phyloP scores from a whole-genome alignment of 805 yeast species.

The Sugiyamaella marilandica region DNA sequence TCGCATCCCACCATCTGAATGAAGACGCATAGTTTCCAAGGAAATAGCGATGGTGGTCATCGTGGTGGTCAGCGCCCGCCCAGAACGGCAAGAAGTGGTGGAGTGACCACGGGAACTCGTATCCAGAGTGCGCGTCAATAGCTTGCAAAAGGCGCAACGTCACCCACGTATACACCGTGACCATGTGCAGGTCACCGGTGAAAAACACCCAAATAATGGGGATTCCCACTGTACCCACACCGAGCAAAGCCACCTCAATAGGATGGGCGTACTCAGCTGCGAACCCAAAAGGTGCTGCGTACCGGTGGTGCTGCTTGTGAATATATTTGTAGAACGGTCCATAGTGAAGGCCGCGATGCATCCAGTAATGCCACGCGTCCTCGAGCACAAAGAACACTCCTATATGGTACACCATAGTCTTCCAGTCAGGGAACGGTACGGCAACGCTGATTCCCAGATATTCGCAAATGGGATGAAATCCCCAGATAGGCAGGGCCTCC shows the following conservation, averaged over 20 bases:
- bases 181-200: slow-evolving; percentile 73
- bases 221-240: slow-evolving; percentile 94
- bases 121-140: slow-evolving; percentile 95
- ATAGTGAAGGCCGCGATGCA: slow-evolving; percentile 80
- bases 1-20: slow-evolving; percentile 94
- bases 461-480: slow-evolving; percentile 89
- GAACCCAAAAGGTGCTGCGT: slow-evolving; percentile 96
- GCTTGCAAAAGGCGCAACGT: slow-evolving; percentile 89
- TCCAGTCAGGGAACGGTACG: slow-evolving; percentile 78
- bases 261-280: slow-evolving; percentile 99
- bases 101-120: slow-evolving; percentile 95
- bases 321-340: slow-evolving; percentile 86
- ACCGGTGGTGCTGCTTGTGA: slow-evolving; percentile 96
- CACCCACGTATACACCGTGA: slow-evolving; percentile 89
- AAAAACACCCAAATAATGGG: slow-evolving; percentile 80
- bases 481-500: slow-evolving; percentile 95
- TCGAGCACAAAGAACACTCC: slow-evolving; percentile 76
- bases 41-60: slow-evolving; percentile 93
- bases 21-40: slow-evolving; percentile 93
- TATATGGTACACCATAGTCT: slow-evolving; percentile 60
- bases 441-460: slow-evolving; percentile 67
- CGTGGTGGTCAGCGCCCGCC: slow-evolving; percentile 99
- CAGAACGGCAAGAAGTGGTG: slow-evolving; percentile 91
- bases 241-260: slow-evolving; percentile 81
- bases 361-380: slow-evolving; percentile 97